Conservation (phyloP, 2,329 filamentous ascomycete species). For the Phialophora tarda region DNA sequence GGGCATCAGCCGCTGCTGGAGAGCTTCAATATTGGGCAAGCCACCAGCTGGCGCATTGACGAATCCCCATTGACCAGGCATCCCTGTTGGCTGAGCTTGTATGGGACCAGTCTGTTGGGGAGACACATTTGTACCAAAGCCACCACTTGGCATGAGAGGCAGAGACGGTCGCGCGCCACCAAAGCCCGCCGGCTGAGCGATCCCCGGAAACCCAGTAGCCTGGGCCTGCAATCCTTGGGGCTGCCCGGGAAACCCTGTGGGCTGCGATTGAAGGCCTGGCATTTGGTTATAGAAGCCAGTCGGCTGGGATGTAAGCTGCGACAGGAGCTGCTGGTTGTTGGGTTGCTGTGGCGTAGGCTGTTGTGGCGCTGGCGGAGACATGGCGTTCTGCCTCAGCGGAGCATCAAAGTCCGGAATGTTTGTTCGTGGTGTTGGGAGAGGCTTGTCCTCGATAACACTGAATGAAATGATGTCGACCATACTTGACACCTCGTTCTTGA, state of each 20-base stretch:
- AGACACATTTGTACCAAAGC: slow-evolving; percentile 65
- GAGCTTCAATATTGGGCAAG: slow-evolving; percentile 88
- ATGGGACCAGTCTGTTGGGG: slow-evolving; percentile 72
- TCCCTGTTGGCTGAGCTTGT: slow-evolving; percentile 91
- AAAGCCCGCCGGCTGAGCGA: slow-evolving; percentile 79
- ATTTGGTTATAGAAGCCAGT: slow-evolving; percentile 64
- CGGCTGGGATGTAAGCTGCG: slow-evolving; percentile 60
- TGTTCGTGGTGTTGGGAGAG: slow-evolving; percentile 57
- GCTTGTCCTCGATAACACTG: slow-evolving; percentile 76
- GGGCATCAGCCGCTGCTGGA: slow-evolving; percentile 96
- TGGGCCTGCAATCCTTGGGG: slow-evolving; percentile 63
- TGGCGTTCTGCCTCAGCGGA: slow-evolving; percentile 56
- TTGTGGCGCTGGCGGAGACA: slow-evolving; percentile 59
- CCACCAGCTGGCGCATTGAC: slow-evolving; percentile 91
- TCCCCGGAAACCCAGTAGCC: slow-evolving; percentile 72
- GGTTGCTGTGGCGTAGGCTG: slow-evolving; percentile 73
- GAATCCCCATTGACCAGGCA: slow-evolving; percentile 96
- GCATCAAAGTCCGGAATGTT: slow-evolving; percentile 75
- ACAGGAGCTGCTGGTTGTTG: slow-evolving; percentile 69
- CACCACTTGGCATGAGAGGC: slow-evolving; percentile 76
- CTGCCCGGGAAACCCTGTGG: slow-evolving; percentile 45
- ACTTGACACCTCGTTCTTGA: slow-evolving; percentile 96
- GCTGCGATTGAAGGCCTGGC: slow-evolving; percentile 53
- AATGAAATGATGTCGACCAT: slow-evolving; percentile 99
- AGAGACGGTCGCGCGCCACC: slow-evolving; percentile 78